A percentile compares a stretch with the other conserved stretches of the same genome.
Conservation (phyloP, 2,329 filamentous ascomycete species). For the Fusarium marasasianum region DNA sequence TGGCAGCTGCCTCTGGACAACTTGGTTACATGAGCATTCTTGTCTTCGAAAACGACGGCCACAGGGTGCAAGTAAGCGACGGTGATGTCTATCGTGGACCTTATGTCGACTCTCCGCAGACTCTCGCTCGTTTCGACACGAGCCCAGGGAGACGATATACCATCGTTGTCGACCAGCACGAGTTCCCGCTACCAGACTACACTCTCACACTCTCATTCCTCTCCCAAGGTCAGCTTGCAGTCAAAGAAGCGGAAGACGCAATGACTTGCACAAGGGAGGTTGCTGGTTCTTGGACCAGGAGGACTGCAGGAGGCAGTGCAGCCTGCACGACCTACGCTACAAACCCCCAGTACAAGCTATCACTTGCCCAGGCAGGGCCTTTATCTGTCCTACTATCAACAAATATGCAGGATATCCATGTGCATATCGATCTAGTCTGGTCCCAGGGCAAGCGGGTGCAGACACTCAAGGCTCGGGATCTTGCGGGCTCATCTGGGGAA, state of each 20-base stretch:
- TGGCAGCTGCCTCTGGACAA: conserved; percentile 59
- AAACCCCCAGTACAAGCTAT: conserved; percentile 87
- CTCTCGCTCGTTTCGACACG: conserved; percentile 73
- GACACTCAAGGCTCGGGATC: conserved; percentile 76
- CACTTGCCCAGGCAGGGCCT: conserved; percentile 64
- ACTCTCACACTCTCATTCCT: conserved; percentile 90
- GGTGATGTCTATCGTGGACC: conserved; percentile 77
- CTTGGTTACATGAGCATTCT: conserved; percentile 90
- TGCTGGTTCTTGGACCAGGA: conserved; percentile 76
- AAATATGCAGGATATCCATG: conserved; percentile 70
- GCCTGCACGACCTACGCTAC: conserved; percentile 78
- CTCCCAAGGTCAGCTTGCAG: conserved; percentile 68
- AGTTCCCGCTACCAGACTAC: conserved; percentile 76
- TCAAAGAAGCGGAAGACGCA: conserved; percentile 69
- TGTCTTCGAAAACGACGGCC: conserved; percentile 76
- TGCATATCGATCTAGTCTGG: conserved; percentile 88
- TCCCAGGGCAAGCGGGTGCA: conserved; percentile 77
- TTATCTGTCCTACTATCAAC: conserved; percentile 80
- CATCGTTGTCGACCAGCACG: conserved; percentile 80
- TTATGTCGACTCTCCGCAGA: conserved; percentile 95
- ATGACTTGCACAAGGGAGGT: conserved; percentile 69
- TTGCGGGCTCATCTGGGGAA: conserved; percentile 85
- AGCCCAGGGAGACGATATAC: conserved; percentile 57
- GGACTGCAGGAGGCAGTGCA: conserved; percentile 86
- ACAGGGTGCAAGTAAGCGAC: conserved; percentile 78